These are phyloP conservation scores for Wallacemonas sp. DNA, from an alignment of 208 protist genomes.

Conservation along the genomic window DNA sequence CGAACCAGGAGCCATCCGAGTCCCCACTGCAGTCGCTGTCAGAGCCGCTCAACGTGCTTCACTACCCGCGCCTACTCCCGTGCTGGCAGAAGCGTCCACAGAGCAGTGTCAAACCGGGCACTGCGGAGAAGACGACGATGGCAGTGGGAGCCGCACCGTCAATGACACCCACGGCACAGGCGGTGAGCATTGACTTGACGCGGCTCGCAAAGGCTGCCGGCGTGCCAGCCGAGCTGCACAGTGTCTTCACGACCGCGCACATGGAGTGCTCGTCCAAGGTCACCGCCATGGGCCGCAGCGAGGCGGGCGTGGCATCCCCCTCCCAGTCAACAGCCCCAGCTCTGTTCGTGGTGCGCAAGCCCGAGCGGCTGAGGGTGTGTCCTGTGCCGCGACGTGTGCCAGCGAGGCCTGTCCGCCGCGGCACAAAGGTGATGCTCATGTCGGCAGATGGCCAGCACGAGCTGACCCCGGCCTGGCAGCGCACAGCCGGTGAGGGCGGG, in stretches of 20 bases:
- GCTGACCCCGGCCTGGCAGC: not conserved
- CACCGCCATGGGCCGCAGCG: too few relatives aligned
- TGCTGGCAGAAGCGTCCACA: constrained; percentile 7
- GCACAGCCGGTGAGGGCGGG: constrained; percentile 6
- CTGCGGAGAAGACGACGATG: not conserved
- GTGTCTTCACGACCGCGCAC: constrained; percentile 1
- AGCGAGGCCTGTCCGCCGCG: constrained; percentile 57
- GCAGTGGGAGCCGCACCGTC: not conserved
- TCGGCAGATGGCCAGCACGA: constrained; percentile 9
- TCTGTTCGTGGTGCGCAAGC: constrained; percentile 21
- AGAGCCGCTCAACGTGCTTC: constrained; percentile 75
- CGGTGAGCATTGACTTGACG: not conserved
- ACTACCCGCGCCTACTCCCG: constrained; percentile 60
- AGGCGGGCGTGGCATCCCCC: not conserved
- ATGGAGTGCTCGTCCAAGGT: not conserved
- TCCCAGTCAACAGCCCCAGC: not conserved
- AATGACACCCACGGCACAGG: not conserved
- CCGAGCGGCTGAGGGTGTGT: constrained; percentile 46
- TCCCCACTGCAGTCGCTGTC: constrained; percentile 16
- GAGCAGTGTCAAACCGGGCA: not conserved
- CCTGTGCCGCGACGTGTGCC: constrained; percentile 36
- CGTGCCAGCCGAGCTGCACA: constrained; percentile 13
- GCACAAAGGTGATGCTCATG: constrained; percentile 61
- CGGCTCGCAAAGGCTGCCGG: constrained; percentile 2
- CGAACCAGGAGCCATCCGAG: not conserved